Percentiles rank a stretch among this genome's conserved stretches.
Evolutionary conservation across 2,329 filamentous ascomycete genomes (phyloP).

Genomic region (Fusarium subglutinans): DNA sequence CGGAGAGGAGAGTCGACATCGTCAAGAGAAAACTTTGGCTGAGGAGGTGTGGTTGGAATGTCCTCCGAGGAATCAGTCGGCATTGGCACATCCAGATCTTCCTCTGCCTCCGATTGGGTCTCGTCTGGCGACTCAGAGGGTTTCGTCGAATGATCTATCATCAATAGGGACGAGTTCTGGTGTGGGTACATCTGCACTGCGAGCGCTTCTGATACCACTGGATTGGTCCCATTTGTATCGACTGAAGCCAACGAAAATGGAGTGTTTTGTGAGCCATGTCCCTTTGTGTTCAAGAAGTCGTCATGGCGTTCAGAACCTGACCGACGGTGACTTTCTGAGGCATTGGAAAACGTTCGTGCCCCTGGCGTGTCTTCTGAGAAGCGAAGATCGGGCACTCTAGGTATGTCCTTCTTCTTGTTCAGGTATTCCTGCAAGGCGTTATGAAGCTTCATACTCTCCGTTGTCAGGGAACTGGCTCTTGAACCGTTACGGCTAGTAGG

Average conservation of each 20-base stretch:
- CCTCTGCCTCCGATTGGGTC: constrained; percentile 36
- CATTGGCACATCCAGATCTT: constrained; percentile 38
- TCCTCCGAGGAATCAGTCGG: constrained; percentile 51
- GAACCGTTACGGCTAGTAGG: constrained; percentile 68
- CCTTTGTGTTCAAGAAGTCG: constrained; percentile 62
- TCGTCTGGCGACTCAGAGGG: constrained; percentile 57
- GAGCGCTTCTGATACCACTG: constrained; percentile 70
- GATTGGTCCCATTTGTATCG: constrained; percentile 69
- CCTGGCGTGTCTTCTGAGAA: constrained; percentile 18
- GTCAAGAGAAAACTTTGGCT: constrained; percentile 58
- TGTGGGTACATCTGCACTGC: constrained; percentile 71
- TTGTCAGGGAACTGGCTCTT: constrained; percentile 64
- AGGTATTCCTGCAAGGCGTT: constrained; percentile 51
- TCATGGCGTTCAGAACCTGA: constrained; percentile 61
- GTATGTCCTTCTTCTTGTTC: constrained; percentile 23
- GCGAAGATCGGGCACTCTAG: constrained; percentile 20
- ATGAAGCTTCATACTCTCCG: constrained; percentile 67
- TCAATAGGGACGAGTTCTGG: constrained; percentile 70
- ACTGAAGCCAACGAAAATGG: constrained; percentile 71
- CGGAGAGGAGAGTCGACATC: constrained; percentile 69
- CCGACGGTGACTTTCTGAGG: constrained; percentile 46
- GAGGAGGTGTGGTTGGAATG: constrained; percentile 62
- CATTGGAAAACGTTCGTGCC: constrained; percentile 15
- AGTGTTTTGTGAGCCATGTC: constrained; percentile 65
- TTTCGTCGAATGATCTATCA: constrained; percentile 66